Conservation (phyloP, 192 early-diverging fungal species). For the Coemansia guatemalensis region DNA sequence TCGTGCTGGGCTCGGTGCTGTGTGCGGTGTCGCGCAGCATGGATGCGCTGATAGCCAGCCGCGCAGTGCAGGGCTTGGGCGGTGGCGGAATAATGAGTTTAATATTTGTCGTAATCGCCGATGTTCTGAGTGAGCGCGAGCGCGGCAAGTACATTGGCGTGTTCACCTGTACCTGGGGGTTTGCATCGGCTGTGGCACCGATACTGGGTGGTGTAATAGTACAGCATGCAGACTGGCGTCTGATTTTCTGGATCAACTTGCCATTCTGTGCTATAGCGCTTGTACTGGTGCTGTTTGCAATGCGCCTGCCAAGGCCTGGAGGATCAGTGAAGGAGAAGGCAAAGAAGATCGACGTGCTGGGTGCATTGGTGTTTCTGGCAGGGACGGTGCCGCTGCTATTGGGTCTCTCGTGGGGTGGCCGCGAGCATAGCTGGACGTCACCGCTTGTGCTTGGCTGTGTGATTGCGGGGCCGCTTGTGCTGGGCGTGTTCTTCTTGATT, state of each 20-base stretch:
- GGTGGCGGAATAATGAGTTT: slow-evolving; percentile 74
- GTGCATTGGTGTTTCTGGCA: slow-evolving; percentile 49
- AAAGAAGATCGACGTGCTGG: slow-evolving; percentile 59
- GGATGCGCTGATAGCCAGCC: slow-evolving; percentile 69
- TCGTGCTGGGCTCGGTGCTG: slow-evolving; percentile 78
- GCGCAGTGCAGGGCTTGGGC: slow-evolving; percentile 81
- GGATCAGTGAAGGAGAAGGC: slow-evolving; percentile 62
- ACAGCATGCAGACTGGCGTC: slow-evolving; percentile 63
- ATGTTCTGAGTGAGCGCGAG: slow-evolving; percentile 80
- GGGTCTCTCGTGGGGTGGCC: slow-evolving; percentile 65
- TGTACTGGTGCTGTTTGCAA: slow-evolving; percentile 55
- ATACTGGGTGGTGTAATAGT: slow-evolving; percentile 84
- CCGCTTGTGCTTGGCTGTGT: slow-evolving; percentile 59
- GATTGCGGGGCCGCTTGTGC: slow-evolving; percentile 49
- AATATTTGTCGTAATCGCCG: slow-evolving; percentile 81
- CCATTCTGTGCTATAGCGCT: slow-evolving; percentile 74
- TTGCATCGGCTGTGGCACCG: slow-evolving; percentile 79
- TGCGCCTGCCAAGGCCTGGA: slow-evolving; percentile 58
- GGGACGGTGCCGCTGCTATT: slow-evolving; percentile 55
- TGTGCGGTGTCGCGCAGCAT: slow-evolving; percentile 74
- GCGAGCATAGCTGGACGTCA: slow-evolving; percentile 64
- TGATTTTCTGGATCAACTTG: slow-evolving; percentile 82
- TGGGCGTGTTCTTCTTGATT: slow-evolving; percentile 58
- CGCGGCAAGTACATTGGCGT: slow-evolving; percentile 88
- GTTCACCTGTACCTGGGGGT: slow-evolving; percentile 74